A percentile compares a stretch with the other conserved stretches of the same genome.
phyloP scores from a whole-genome alignment of 2,329 filamentous ascomycete species.

The Fusarium anthophilum region DNA sequence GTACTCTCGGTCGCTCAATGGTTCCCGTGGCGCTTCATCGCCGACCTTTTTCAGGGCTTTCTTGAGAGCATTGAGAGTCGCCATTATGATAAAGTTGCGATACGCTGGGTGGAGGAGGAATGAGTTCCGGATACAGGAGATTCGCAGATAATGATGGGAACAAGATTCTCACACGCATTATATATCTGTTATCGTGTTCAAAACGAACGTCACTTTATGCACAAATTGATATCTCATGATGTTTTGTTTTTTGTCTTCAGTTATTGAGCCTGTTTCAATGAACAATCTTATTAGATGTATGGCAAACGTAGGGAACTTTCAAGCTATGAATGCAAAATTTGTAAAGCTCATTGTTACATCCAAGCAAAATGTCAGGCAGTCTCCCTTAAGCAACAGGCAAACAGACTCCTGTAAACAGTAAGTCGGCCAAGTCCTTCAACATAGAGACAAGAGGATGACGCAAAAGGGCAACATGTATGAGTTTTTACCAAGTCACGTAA shows the following conservation, averaged over 20 bases:
- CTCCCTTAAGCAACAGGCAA: background rate
- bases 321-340: too few relatives aligned
- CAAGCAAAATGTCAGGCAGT: background rate
- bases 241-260: background rate
- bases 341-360: accelerated
- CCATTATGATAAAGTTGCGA: background rate
- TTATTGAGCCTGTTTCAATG: accelerated
- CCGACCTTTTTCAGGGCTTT: slow-evolving; percentile 48
- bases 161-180: background rate
- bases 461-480: background rate
- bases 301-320: background rate
- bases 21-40: slow-evolving; percentile 36
- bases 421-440: too few relatives aligned
- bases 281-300: background rate
- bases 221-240: background rate
- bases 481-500: background rate
- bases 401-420: background rate
- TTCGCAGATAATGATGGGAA: background rate
- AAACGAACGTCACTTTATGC: background rate
- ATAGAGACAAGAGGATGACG: background rate
- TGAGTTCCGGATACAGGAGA: background rate
- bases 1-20: slow-evolving; percentile 60
- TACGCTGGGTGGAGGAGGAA: background rate
- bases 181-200: background rate
- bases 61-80: slow-evolving; percentile 55